These are phyloP conservation scores for Pichia kudriavzevii DNA, from an alignment of 1,139 yeast species.

Conservation along the genomic window DNA sequence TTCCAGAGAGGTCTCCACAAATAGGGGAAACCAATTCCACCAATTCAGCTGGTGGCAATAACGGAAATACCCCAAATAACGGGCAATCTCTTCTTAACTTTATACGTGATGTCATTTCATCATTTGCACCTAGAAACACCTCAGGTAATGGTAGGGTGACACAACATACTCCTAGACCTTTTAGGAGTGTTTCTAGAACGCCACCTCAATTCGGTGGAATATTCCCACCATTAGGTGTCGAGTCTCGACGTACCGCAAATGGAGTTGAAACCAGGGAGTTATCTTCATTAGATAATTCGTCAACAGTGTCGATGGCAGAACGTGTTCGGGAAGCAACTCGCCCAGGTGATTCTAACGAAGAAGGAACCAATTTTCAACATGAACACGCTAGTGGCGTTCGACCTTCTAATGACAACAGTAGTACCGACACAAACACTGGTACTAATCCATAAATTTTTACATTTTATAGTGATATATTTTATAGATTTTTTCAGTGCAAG, in stretches of 20 bases:
- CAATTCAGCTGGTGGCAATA: neutral
- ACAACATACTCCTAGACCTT: neutral
- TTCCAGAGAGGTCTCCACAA: neutral
- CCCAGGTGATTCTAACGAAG: too few relatives aligned
- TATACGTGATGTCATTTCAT: conserved; percentile 11
- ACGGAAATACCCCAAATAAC: neutral
- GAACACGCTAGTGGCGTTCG: too few relatives aligned
- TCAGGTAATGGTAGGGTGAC: conserved; percentile 5
- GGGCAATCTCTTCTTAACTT: conserved; percentile 5
- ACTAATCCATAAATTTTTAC: too few relatives aligned
- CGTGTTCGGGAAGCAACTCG: too few relatives aligned
- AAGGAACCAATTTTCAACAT: too few relatives aligned
- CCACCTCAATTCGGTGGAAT: conserved; percentile 15
- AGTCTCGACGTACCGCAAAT: conserved; percentile 41
- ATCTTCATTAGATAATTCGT: too few relatives aligned
- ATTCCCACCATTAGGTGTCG: conserved; percentile 45
- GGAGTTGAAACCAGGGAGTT: conserved; percentile 39
- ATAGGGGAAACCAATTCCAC: neutral
- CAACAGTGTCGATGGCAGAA: neutral
- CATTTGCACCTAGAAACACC: neutral
- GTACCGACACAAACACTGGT: too few relatives aligned
- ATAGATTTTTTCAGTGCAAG: too few relatives aligned
- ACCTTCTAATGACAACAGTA: too few relatives aligned
- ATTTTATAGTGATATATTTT: too few relatives aligned
- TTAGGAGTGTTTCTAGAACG: conserved; percentile 1